These are phyloP conservation scores for Albophoma yamanashiensis DNA, from an alignment of 2,329 filamentous ascomycete genomes.

Conservation along the genomic window DNA sequence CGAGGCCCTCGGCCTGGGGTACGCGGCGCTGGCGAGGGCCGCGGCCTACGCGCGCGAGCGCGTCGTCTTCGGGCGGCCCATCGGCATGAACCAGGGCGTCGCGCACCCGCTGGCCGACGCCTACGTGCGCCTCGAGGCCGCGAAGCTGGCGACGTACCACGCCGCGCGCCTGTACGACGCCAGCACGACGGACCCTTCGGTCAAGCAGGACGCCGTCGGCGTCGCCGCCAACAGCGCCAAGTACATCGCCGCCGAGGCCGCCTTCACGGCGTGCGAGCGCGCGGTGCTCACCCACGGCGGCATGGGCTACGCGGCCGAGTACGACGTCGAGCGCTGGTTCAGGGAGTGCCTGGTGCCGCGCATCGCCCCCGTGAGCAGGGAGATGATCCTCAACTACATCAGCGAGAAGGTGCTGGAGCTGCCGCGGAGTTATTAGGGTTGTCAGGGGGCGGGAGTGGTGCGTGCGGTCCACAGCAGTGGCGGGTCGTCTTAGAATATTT, in stretches of 20 bases:
- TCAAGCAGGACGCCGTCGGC: slow-evolving; percentile 46
- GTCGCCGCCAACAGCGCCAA: slow-evolving; percentile 61
- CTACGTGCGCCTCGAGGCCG: slow-evolving; percentile 55
- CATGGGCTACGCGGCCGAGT: slow-evolving; percentile 56
- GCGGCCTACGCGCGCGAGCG: slow-evolving; percentile 56
- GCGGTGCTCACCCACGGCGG: slow-evolving; percentile 49
- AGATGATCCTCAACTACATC: slow-evolving; percentile 70
- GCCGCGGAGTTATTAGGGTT: slow-evolving; percentile 51
- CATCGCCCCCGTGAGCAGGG: slow-evolving; percentile 53
- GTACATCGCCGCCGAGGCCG: slow-evolving; percentile 56
- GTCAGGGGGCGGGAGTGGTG: no score
- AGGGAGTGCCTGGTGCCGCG: slow-evolving; percentile 54
- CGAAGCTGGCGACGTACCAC: slow-evolving; percentile 55
- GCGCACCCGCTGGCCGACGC: slow-evolving; percentile 55
- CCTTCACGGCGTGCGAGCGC: slow-evolving; percentile 51
- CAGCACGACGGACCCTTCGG: slow-evolving; percentile 35
- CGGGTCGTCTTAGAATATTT: no score
- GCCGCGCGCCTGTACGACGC: slow-evolving; percentile 52
- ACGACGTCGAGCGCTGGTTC: slow-evolving; percentile 55
- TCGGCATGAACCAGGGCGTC: slow-evolving; percentile 56
- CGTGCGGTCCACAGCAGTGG: background rate
- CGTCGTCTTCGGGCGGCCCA: slow-evolving; percentile 53
- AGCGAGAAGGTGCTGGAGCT: slow-evolving; percentile 56
- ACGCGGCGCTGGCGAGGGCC: slow-evolving; percentile 55
- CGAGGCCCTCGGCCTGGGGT: slow-evolving; percentile 71